Conservation (phyloP, 179 eudicot genomes). For the Spergularia azorica region DNA sequence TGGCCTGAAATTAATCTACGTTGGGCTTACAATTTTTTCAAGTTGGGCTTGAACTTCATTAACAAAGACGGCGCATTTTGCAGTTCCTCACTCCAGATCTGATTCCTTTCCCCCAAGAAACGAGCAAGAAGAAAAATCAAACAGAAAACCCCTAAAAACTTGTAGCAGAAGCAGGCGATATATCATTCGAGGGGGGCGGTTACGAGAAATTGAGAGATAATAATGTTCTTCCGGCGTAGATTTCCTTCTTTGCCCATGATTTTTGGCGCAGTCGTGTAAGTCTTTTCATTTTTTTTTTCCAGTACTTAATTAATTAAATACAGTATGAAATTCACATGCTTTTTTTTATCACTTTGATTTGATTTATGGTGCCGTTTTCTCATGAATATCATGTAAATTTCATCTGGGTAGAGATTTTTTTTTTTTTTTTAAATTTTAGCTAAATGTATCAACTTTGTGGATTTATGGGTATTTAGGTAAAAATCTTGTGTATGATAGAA, state of each 20-base stretch:
- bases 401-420: no score
- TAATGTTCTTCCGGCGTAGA: slow-evolving; percentile 60
- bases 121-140: not conserved
- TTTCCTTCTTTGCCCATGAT: slow-evolving; percentile 73
- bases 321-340: not conserved
- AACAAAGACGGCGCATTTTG: no score
- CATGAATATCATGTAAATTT: no score
- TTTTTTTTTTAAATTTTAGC: not conserved
- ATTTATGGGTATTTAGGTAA: no score
- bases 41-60: no score
- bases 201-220: not conserved
- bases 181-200: not conserved
- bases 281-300: not conserved
- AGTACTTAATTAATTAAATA: no score
- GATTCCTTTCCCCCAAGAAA: not conserved
- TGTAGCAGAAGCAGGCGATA: not conserved
- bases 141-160: slow-evolving; percentile 3
- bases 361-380: not conserved
- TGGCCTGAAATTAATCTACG: no score
- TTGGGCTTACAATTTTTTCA: no score
- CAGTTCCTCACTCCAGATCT: not conserved
- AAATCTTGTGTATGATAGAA: no score
- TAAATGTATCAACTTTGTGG: not conserved
- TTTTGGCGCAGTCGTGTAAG: slow-evolving; percentile 75
- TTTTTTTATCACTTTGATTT: not conserved